Base-by-base conservation (phyloP, 805 yeast genomes). In the Yamadazyma nakazawae region DNA sequence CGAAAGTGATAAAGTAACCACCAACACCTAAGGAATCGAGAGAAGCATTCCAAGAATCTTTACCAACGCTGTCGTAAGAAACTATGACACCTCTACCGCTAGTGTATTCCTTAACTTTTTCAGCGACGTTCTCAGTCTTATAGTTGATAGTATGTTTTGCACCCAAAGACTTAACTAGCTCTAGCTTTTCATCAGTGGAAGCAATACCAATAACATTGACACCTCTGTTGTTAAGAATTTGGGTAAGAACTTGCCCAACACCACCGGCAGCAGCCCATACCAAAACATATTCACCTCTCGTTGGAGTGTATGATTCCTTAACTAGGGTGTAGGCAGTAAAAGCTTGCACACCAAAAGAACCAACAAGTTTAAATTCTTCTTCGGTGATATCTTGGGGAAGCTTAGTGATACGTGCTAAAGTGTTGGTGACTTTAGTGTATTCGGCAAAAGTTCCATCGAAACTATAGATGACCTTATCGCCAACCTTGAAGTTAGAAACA, bases 211-310 rank as follows among this genome's bases (percentile, higher is more conserved):
- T 89, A 39, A 82, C 90, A 52, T 79, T 82, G 3, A 90, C 97
- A 17, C 96, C 96, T 41, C 69, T 72, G 19, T 66, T 58, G 26
- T 73, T 63, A 42, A 85, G 65, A 64, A 90, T 68, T 63, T 90
- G 96, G 42, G 75, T 71, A 45, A 89, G 68, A 16, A 88, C 54
- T 43, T 79, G 75, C 5, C 98, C 98, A 42, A 88, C 92, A 47
- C 97, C 97, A 39, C 97, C 98, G 2, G 97, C 97, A 7, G 96
- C 96, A 3, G 97, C 97, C 70, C 90, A 88, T 21, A 88, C 82
- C 40, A 91, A 72, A 37, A 86, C 77, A 54, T 66, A 76, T 48
- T 92, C 97, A 44, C 81, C 91, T 60, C 77, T 70, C 55, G 87
- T 62, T 34, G 88, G 85, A 1, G 73, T 58, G 59, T 86, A 80